Percentiles rank a stretch among this genome's conserved stretches.
These are phyloP conservation scores for Mucor mucedo DNA, from an alignment of 371 early-diverging fungal species.

Conservation along the genomic window DNA sequence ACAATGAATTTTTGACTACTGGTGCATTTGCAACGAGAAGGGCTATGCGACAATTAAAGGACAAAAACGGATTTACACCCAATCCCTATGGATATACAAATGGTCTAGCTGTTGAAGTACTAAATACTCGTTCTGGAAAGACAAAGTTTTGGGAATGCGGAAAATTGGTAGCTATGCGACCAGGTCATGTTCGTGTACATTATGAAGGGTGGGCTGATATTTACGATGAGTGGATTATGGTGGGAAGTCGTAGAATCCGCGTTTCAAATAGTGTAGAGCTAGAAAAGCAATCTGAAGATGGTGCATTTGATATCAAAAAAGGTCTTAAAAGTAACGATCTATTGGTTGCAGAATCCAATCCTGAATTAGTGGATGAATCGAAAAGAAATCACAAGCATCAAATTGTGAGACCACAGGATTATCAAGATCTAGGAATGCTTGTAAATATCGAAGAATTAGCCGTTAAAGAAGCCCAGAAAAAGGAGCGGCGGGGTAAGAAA, in stretches of 20 bases:
- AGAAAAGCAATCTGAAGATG: neutral
- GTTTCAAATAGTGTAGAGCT: neutral
- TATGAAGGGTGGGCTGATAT: constrained; percentile 64
- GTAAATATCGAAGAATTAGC: constrained; percentile 21
- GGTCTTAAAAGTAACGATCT: constrained; percentile 9
- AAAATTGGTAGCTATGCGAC: constrained; percentile 48
- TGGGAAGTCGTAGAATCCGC: constrained; percentile 60
- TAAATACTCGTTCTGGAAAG: constrained; percentile 42
- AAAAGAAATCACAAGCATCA: constrained; percentile 37
- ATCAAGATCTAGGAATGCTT: constrained; percentile 39
- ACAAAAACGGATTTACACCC: constrained; percentile 51
- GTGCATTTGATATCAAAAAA: neutral
- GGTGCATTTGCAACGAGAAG: constrained; percentile 55
- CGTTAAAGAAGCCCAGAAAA: constrained; percentile 18
- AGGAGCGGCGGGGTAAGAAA: constrained; percentile 10
- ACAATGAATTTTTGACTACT: constrained; percentile 35
- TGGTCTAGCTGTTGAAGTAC: constrained; percentile 40
- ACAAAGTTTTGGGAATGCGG: constrained; percentile 56
- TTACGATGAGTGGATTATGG: constrained; percentile 69
- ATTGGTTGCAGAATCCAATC: constrained; percentile 37
- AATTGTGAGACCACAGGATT: constrained; percentile 45
- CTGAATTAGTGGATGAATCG: constrained; percentile 46
- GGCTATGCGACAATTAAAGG: constrained; percentile 48
- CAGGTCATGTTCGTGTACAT: constrained; percentile 55
- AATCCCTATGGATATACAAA: constrained; percentile 50